Evolutionary conservation across 257 asterid species (phyloP).

Genomic region (Cruciata laevipes): DNA sequence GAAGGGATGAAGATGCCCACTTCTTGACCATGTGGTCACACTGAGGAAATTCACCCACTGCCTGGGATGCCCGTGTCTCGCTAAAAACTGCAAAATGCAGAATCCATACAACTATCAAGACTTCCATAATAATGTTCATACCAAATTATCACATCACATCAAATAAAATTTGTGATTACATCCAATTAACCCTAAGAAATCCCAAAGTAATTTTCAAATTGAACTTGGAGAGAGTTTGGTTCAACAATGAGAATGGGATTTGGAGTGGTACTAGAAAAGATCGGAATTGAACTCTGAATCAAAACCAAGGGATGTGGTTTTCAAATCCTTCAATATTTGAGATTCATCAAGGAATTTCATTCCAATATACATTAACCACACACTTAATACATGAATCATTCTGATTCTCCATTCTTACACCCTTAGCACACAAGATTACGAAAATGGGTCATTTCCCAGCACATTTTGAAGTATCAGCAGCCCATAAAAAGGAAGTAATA

Average conservation of each 20-base stretch:
- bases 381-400: too few species aligned
- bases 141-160: neutral
- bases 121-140: neutral
- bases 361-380: neutral
- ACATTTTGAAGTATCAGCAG: neutral
- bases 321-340: neutral
- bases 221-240: neutral
- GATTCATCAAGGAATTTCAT: neutral
- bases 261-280: too few species aligned
- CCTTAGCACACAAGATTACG: neutral
- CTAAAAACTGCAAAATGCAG: conserved; percentile 34
- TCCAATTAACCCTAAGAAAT: neutral
- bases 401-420: neutral
- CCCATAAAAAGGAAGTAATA: neutral
- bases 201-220: neutral
- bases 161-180: neutral
- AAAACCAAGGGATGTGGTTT: neutral
- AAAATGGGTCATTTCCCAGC: neutral
- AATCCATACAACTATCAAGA: neutral
- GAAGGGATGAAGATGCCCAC: conserved; percentile 76
- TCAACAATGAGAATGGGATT: neutral
- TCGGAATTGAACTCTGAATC: neutral
- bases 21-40: conserved; percentile 64
- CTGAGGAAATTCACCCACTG: conserved; percentile 38
- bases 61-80: conserved; percentile 31